Evolutionary conservation across 306 rosid species (phyloP), one percentile per base, ranked within the genome.

Genomic region (Parietaria judaica): DNA sequence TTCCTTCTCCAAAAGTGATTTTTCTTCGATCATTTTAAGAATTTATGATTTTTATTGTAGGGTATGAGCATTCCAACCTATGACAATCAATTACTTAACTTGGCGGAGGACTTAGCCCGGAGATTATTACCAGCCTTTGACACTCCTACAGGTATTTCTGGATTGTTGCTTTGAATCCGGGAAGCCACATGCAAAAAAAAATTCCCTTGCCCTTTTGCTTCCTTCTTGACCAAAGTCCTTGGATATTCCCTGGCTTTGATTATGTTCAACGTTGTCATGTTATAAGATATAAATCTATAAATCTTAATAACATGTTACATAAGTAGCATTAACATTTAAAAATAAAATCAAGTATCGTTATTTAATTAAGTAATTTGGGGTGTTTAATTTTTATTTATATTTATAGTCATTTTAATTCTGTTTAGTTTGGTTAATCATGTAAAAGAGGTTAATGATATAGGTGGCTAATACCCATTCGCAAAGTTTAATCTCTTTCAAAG

Each of bases 61-160:
- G 98, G 98, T 51, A 83, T 91, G 98, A 86, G 77, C 75, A 76
- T 91, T 79, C 81, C 90, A 35, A 79, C 70, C 36, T 88, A 91
- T 75, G 82, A 91, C 68, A 85, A 88, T 74, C 86, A 84, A 64
- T 78, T 91, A 56, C 85, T 91, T 39, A 78, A 79, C 81, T 68
- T 91, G 61, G 98, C 96, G 12, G 98, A 88, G 77, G 98, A 91
- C 83, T 81, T 91, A 64, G 96, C 76, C 60, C 81, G 92, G 79
- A 84, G 92, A 78, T 67, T 91, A 77, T 79, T 91, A 70, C 98
- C 96, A 67, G 98, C 95, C 45, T 91, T 91, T 75, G 96, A 91
- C 68, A 88, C 98, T 64, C 98, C 98, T 53, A 88, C 98, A 64
- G 98, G 98, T 91, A 66, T 79, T 68, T 17, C 52, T 45, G 1